Conservation (phyloP, 352 stramenopile species). For the Pythium scleroteichum region DNA sequence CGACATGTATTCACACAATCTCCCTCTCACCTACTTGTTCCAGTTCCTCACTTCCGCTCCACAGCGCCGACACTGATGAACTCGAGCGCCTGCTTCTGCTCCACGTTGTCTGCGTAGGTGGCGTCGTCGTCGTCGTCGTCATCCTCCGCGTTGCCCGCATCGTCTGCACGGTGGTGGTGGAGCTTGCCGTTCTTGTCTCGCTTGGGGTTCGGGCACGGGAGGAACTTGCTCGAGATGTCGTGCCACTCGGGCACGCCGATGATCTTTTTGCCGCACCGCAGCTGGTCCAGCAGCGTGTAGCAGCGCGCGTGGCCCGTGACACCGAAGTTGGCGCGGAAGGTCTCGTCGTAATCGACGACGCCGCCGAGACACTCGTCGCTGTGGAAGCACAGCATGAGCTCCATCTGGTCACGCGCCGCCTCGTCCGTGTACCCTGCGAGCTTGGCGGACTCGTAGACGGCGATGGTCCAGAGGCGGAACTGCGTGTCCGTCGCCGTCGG, state of each 20-base stretch:
- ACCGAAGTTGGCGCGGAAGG: slow-evolving; percentile 51
- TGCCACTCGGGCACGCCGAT: slow-evolving; percentile 53
- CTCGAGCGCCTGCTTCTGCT: too few relatives aligned
- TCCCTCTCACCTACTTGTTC: too few relatives aligned
- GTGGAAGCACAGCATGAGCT: slow-evolving; percentile 54
- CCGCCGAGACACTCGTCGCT: slow-evolving; percentile 51
- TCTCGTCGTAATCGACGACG: slow-evolving; percentile 42
- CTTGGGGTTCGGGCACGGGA: slow-evolving; percentile 17
- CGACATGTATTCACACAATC: too few relatives aligned
- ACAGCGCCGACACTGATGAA: too few relatives aligned
- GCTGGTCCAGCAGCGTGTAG: slow-evolving; percentile 40
- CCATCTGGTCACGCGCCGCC: slow-evolving; percentile 48
- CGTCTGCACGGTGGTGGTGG: slow-evolving; percentile 1
- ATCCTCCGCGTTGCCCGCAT: neutral
- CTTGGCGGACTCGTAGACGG: slow-evolving; percentile 44
- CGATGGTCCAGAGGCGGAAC: slow-evolving; percentile 49
- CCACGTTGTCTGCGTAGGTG: too few relatives aligned
- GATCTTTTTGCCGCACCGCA: slow-evolving; percentile 36
- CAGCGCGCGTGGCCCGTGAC: slow-evolving; percentile 51
- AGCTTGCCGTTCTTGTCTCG: slow-evolving; percentile 1
- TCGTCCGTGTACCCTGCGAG: slow-evolving; percentile 45
- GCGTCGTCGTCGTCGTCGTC: neutral
- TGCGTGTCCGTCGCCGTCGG: slow-evolving; percentile 27
- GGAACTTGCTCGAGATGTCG: slow-evolving; percentile 25
- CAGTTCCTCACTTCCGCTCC: too few relatives aligned